Percentiles rank a stretch among this genome's conserved stretches.
phyloP scores from a whole-genome alignment of 2,329 filamentous ascomycete species.

The Pseudomassariella vexata region DNA sequence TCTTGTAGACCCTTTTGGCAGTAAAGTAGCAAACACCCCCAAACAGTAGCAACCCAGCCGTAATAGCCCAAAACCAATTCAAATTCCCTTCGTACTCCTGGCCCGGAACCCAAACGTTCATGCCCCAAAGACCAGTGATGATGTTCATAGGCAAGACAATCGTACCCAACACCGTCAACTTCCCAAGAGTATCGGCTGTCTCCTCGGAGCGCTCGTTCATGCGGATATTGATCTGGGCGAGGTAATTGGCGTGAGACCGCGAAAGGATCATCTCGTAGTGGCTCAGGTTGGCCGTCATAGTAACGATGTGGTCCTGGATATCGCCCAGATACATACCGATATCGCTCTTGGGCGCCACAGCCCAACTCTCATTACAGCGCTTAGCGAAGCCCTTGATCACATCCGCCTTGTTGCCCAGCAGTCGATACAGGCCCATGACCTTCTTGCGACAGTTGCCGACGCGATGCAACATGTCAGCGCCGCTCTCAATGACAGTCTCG shows the following conservation, averaged over 20 bases:
- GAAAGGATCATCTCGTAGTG: slow-evolving; percentile 97
- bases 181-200: slow-evolving; percentile 90
- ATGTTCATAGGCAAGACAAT: slow-evolving; percentile 99
- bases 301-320: slow-evolving; percentile 98
- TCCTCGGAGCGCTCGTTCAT: slow-evolving; percentile 98
- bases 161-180: slow-evolving; percentile 90
- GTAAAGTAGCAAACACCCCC: slow-evolving; percentile 74
- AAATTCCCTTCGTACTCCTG: slow-evolving; percentile 74
- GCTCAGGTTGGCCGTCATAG: slow-evolving; percentile 92
- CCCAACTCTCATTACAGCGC: slow-evolving; percentile 96
- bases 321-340: slow-evolving; percentile 97
- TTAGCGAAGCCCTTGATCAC: slow-evolving; percentile 99
- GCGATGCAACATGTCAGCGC: slow-evolving; percentile 81
- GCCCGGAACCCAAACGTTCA: slow-evolving; percentile 96
- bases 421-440: slow-evolving; percentile 90
- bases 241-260: slow-evolving; percentile 89
- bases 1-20: slow-evolving; percentile 78
- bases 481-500: slow-evolving; percentile 35
- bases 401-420: slow-evolving; percentile 95
- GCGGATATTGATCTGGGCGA: slow-evolving; percentile 98
- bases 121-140: slow-evolving; percentile 96
- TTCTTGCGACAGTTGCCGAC: slow-evolving; percentile 95
- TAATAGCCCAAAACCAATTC: slow-evolving; percentile 70
- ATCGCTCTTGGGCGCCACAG: slow-evolving; percentile 88
- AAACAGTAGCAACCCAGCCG: slow-evolving; percentile 70